Conservation (phyloP, 1,284 basidiomycete genomes). For the Hypsizygus ulmarius region DNA sequence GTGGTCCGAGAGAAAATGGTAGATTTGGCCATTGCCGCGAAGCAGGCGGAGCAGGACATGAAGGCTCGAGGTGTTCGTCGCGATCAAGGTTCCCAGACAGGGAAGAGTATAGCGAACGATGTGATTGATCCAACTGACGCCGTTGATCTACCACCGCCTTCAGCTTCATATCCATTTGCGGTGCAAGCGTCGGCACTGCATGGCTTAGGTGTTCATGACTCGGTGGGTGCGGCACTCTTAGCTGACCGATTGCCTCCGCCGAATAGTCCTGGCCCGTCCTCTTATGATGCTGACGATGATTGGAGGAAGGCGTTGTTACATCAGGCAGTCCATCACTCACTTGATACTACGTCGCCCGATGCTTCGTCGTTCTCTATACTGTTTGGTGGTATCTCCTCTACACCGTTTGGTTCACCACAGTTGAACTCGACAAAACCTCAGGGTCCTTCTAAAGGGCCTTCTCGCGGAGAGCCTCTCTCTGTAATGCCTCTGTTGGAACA, state of each 20-base stretch:
- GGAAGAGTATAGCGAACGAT: conserved; percentile 38
- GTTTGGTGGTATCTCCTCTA: conserved; percentile 21
- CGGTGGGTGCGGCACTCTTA: conserved; percentile 65
- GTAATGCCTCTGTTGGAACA: conserved; percentile 30
- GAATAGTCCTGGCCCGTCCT: conserved; percentile 56
- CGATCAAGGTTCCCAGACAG: conserved; percentile 33
- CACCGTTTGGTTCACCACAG: conserved; percentile 30
- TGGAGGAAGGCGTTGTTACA: conserved; percentile 72
- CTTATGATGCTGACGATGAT: conserved; percentile 53
- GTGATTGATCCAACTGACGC: conserved; percentile 79
- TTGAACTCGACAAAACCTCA: neutral
- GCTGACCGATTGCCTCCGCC: conserved; percentile 68
- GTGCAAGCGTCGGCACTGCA: conserved; percentile 69
- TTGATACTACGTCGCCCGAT: conserved; percentile 40
- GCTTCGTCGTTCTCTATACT: conserved; percentile 23
- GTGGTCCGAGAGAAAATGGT: conserved; percentile 78
- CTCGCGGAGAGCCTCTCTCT: conserved; percentile 18
- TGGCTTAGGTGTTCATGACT: conserved; percentile 67
- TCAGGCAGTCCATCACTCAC: conserved; percentile 71
- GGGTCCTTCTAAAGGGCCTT: conserved; percentile 14
- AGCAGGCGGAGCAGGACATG: conserved; percentile 69
- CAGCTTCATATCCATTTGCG: conserved; percentile 64
- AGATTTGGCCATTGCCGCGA: conserved; percentile 63
- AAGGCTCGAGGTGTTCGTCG: conserved; percentile 46
- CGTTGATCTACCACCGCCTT: conserved; percentile 68